Base-by-base conservation (phyloP, 257 asterid species). In the Vinca minor region DNA sequence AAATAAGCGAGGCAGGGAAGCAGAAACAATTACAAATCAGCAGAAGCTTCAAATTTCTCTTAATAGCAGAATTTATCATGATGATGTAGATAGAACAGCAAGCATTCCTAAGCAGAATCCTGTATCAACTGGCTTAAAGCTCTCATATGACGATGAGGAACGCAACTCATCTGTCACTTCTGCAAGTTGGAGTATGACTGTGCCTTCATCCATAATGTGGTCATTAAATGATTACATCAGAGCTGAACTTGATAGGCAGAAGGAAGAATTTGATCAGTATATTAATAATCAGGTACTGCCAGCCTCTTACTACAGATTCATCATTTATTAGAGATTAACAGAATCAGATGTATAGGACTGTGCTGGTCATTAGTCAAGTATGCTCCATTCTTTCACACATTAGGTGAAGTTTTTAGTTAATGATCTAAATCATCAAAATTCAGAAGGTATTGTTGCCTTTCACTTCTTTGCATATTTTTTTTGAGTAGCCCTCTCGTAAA, bases 91-190 rank as follows among this genome's bases (percentile, higher is more conserved):
- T 49, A 73, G 69, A 70, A 73, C 71, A 47, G 71, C 76, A 57
- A 73, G 67, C 59, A 53, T 74, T 73, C 73, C 78, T 70, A 63
- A 71, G 76, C 87, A 75, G 62, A 84, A 85, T 81, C 87, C 81
- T 5, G 95, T 87, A 7, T 87, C 95, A 14, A 87, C 96, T 57
- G 97, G 97, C 65, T 87, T 91, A 70, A 86, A 78, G 80, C 72
- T 91, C 68, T 85, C 90, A n/a, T 91, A 85, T 29, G 96, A 85
- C 25, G 89, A 87, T 11, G 93, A 87, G 48, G 95, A 90, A 66
- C 84, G 71, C n/a, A 84, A 85, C 75, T 87, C 96, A 14, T 82
- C 96, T n/a, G 73, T 85, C 62, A 79, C 86, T 63, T 85, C 87
- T 3, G 89, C 84, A 50, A 84, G 86, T 68, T 85, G 95, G 71